These are phyloP conservation scores for Rhizopus delemar DNA, from an alignment of 371 early-diverging fungal species.

Conservation along the genomic window DNA sequence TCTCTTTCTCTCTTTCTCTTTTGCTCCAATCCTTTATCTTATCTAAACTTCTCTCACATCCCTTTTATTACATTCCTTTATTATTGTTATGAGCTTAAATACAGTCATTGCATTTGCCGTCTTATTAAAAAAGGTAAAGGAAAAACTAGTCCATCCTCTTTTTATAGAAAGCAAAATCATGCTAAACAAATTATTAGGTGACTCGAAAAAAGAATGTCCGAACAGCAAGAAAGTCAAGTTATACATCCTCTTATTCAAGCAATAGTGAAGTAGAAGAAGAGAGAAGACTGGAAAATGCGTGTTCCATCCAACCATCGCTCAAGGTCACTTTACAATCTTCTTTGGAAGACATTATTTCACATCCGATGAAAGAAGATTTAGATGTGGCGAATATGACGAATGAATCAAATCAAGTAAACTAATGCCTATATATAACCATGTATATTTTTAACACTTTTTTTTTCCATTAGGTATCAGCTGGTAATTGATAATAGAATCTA, in stretches of 20 bases:
- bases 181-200: conserved; percentile 14
- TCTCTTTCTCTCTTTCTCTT: background rate
- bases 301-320: background rate
- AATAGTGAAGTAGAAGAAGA: background rate
- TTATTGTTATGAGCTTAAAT: conserved; percentile 29
- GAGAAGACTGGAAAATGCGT: background rate
- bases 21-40: background rate
- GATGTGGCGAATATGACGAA: background rate
- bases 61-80: conserved; percentile 6
- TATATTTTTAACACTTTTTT: background rate
- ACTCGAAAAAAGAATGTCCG: conserved; percentile 20
- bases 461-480: background rate
- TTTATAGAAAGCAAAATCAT: background rate
- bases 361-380: background rate
- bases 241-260: background rate
- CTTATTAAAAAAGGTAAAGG: conserved; percentile 36
- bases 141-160: background rate
- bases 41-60: background rate
- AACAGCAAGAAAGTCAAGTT: conserved; percentile 6
- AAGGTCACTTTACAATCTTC: conserved; percentile 2
- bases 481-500: background rate
- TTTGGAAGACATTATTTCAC: background rate
- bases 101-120: conserved; percentile 36
- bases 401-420: background rate
- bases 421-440: background rate